Evolutionary conservation across 148 eudicot species (phyloP), one percentile per base, ranked within the genome.

Genomic region (Persicaria maculosa): DNA sequence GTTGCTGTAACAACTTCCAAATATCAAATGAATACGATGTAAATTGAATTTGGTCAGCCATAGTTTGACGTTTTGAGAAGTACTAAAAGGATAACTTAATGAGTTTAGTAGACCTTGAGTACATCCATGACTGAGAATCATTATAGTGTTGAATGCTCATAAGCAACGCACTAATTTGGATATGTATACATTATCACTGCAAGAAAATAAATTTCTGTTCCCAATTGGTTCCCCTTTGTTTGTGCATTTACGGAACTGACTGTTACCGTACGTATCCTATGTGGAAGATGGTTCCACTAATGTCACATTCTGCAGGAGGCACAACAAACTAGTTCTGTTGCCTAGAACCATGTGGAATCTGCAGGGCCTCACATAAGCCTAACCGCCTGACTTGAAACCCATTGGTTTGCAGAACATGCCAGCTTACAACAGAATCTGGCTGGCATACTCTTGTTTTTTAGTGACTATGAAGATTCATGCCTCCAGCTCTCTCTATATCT

Each of bases 381-480:
- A 57, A 57, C 62, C 10, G 22, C 46, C 45, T 40, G 65, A 8
- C 69, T 65, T 36, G 43, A 5, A 65, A 9, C 69, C 69, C 69
- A 65, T 15, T 65, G 69, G 69, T 65, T 48, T 48, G 46, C 69
- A 65, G 3, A 65, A 65, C 36, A 65, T 36, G 45, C 69, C 69
- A 65, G 5, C 45, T 7, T 65, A 1, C 9, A 65, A 65, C 69
- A 65, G 69, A 65, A 65, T 36, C 40, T 65, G 40, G 69, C 69
- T 65, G 69, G 47, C 69, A 62, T 31, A 62, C 68, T 12, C n/a
- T 62, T 16, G 12, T 44, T 11, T 62, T 2, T 25, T 36, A 36
- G 22, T 62, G 40, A 62, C 45, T 9, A 64, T 64, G 69, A 65
- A 65, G 19, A 45, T 43, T 65, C 69, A 40, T 17, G 5, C 69